A percentile compares a stretch with the other conserved stretches of the same genome.
Evolutionary conservation across 495 filamentous ascomycete species (phyloP).

Genomic region (Aspergillus nidulans): DNA sequence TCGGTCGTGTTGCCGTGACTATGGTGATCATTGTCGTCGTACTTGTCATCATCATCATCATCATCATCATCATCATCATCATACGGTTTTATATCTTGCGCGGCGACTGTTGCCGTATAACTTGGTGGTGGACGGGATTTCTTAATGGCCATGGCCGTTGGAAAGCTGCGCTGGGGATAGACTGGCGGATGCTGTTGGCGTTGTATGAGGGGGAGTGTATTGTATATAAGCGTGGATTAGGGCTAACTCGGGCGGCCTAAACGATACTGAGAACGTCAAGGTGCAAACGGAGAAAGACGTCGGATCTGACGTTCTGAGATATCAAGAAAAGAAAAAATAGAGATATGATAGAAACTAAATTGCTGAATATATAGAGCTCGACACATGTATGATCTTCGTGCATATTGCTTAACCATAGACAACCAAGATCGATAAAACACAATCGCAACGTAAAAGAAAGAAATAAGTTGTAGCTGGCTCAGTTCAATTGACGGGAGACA

Average conservation of each 20-base stretch:
- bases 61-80: neutral
- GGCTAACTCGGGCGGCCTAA: neutral
- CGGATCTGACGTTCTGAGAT: no score
- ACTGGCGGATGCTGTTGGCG: neutral
- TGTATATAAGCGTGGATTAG: neutral
- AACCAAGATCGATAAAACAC: neutral
- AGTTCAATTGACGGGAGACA: neutral
- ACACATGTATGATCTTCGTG: neutral
- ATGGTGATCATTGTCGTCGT: conserved; percentile 7
- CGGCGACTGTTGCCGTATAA: conserved; percentile 7
- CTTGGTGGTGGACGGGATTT: conserved; percentile 12
- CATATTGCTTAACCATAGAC: neutral
- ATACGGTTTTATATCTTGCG: neutral
- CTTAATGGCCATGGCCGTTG: neutral
- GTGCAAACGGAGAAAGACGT: neutral
- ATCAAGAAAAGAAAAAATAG: no score
- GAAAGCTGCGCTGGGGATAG: no score
- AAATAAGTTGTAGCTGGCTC: neutral
- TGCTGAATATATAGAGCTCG: neutral
- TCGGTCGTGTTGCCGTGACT: neutral
- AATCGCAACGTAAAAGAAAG: neutral
- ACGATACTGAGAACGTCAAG: neutral
- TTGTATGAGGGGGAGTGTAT: neutral
- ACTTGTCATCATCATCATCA: conserved; percentile 5
- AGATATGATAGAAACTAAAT: neutral